Evolutionary conservation across 176 grass and related monocot species (phyloP).

Genomic region (Pharus latifolius): DNA sequence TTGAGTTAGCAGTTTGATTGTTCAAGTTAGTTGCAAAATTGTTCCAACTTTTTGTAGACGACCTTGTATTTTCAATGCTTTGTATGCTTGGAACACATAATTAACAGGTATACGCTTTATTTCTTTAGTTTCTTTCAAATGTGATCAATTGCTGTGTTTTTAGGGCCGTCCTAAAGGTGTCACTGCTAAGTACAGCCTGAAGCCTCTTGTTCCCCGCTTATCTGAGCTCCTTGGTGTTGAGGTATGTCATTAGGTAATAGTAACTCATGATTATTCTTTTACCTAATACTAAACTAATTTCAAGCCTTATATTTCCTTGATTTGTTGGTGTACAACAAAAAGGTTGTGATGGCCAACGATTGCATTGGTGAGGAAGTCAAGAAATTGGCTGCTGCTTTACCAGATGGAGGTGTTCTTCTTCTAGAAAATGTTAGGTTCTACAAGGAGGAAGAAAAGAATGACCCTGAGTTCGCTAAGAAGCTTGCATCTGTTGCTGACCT

Average conservation of each 20-base stretch:
- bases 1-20: too few relatives aligned
- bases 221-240: slow-evolving; percentile 49
- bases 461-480: slow-evolving; percentile 51
- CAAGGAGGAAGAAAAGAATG: slow-evolving; percentile 69
- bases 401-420: slow-evolving; percentile 73
- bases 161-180: slow-evolving; percentile 67
- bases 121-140: background rate
- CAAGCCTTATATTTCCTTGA: background rate
- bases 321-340: background rate
- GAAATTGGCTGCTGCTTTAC: slow-evolving; percentile 35
- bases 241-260: slow-evolving; percentile 13
- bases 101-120: background rate
- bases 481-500: slow-evolving; percentile 65
- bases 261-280: background rate
- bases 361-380: slow-evolving; percentile 54
- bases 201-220: slow-evolving; percentile 53
- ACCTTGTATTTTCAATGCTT: too few relatives aligned
- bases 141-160: background rate
- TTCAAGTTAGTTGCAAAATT: too few relatives aligned
- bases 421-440: slow-evolving; percentile 81
- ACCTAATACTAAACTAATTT: background rate
- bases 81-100: too few relatives aligned
- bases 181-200: slow-evolving; percentile 58
- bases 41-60: too few relatives aligned
- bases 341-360: slow-evolving; percentile 73